Evolutionary conservation across 495 filamentous ascomycete species (phyloP).

Genomic region (Astrothelium subdiscretum): DNA sequence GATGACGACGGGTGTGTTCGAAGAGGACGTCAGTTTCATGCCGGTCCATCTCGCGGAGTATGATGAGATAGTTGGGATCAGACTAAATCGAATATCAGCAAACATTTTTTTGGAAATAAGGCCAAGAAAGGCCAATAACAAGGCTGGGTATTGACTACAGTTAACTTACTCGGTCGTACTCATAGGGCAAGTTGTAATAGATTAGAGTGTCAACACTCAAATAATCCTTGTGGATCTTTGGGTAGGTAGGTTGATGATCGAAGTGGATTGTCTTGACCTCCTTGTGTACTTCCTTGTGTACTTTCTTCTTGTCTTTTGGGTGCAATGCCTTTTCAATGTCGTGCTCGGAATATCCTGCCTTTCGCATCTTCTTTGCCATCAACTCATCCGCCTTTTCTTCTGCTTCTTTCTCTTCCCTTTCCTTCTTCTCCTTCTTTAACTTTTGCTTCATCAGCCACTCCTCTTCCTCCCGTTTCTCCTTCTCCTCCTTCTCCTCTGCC

Average conservation of each 20-base stretch:
- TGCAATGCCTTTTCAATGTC: conserved; percentile 27
- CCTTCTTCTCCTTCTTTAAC: conserved; percentile 21
- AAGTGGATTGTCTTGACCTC: conserved; percentile 9
- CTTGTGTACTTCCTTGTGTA: conserved; percentile 18
- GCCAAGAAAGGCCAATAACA: not conserved
- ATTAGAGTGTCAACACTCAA: conserved; percentile 26
- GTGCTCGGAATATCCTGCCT: conserved; percentile 27
- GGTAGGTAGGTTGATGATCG: conserved; percentile 21
- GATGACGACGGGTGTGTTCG: conserved; percentile 30
- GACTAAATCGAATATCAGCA: conserved; percentile 9
- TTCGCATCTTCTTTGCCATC: conserved; percentile 17
- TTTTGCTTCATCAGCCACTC: conserved; percentile 21
- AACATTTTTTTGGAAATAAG: not conserved
- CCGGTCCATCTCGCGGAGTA: conserved; percentile 29
- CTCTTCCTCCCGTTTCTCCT: conserved; percentile 16
- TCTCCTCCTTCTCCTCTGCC: conserved; percentile 7
- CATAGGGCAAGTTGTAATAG: conserved; percentile 30
- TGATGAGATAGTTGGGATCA: conserved; percentile 29
- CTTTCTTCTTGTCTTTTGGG: conserved; percentile 8
- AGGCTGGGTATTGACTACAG: not conserved
- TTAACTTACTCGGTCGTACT: conserved; percentile 26
- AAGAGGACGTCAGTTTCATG: conserved; percentile 32
- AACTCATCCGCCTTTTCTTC: conserved; percentile 36
- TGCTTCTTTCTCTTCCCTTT: conserved; percentile 24
- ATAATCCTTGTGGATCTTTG: conserved; percentile 30